Base-by-base conservation (phyloP, 2,329 filamentous ascomycete genomes). In the Paraconiothyrium brasiliense region DNA sequence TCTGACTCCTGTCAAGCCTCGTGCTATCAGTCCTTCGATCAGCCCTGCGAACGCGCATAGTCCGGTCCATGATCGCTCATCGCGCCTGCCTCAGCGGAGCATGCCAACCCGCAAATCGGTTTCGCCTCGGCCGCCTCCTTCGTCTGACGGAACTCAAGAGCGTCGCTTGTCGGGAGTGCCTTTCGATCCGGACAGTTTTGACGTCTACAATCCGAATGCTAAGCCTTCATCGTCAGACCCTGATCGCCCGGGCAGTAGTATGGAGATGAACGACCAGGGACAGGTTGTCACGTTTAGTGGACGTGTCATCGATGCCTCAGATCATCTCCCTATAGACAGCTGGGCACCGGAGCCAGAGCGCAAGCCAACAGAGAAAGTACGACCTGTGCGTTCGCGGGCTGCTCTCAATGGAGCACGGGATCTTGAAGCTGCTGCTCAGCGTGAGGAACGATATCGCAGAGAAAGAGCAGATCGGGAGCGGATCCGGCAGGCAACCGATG, bases 281-380 rank as follows among this genome's bases (percentile, higher is more conserved):
- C 92, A 92, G 71, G 92, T 94, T 63, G 88, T 93, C 57, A 90
- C 88, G 1, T 85, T 91, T 65, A 90, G 93, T 72, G 92, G 92
- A 7, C 85, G 90, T 58, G 90, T 93, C 70, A 86, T 94, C 58
- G 92, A 94, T 71, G 92, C 92, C 0, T 92, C 90, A 0, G 92
- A 94, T 76, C 91, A 94, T 72, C 83, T 94, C 14, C 92, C 92
- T 0, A 86, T 92, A 74, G 88, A 92, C 58, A 87, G 87, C 1
- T 93, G 90, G 90, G 91, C 91, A 1, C 90, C 91, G 0, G 91
- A 93, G 70, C 91, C 91, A 0, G 89, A 92, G 67, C 84, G 85
- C 24, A 90, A 89, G 72, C 81, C 80, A 79, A 67, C 67, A 1
- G 64, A 74, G 16, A 85, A 75, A 47, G 78, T 81, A 27, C 77